Percentiles rank a stretch among this genome's conserved stretches.
Conservation (phyloP, 169 alveolate species). For the Cryptosporidium ubiquitum region DNA sequence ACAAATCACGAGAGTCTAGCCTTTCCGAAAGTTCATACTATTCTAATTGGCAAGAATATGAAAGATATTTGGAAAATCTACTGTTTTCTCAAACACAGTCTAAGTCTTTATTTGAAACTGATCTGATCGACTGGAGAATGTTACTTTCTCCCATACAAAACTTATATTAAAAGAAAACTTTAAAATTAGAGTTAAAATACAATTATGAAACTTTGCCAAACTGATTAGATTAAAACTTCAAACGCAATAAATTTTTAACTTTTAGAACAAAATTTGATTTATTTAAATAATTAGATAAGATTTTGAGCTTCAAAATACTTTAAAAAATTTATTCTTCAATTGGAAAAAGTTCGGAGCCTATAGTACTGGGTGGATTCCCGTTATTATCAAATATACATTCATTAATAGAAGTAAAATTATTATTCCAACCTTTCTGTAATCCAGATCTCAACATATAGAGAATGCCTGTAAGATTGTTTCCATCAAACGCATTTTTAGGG, state of each 20-base stretch:
- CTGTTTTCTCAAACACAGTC: not conserved
- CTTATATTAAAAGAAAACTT: not conserved
- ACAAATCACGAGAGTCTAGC: not conserved
- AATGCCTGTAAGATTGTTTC: slow-evolving; percentile 64
- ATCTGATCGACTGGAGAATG: slow-evolving; percentile 42
- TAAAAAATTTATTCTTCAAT: not conserved
- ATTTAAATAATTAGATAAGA: not conserved
- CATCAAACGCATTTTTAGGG: slow-evolving; percentile 71
- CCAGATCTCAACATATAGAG: slow-evolving; percentile 66
- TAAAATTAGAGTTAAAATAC: too few species aligned
- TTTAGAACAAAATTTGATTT: too few species aligned
- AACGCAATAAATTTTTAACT: too few species aligned
- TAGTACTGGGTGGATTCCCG: not conserved
- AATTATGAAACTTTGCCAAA: not conserved
- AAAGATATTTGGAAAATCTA: not conserved
- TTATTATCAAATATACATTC: slow-evolving; percentile 11
- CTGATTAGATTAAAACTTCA: not conserved
- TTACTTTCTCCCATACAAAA: not conserved
- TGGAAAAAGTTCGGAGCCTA: slow-evolving; percentile 37
- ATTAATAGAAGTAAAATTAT: slow-evolving; percentile 39
- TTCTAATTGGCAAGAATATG: not conserved
- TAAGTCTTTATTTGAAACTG: slow-evolving; percentile 11
- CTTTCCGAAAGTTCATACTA: not conserved
- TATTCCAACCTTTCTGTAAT: slow-evolving; percentile 47
- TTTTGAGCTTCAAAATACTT: not conserved